These are phyloP conservation scores for Colletotrichum magnum DNA, from an alignment of 2,329 filamentous ascomycete species.

Conservation along the genomic window DNA sequence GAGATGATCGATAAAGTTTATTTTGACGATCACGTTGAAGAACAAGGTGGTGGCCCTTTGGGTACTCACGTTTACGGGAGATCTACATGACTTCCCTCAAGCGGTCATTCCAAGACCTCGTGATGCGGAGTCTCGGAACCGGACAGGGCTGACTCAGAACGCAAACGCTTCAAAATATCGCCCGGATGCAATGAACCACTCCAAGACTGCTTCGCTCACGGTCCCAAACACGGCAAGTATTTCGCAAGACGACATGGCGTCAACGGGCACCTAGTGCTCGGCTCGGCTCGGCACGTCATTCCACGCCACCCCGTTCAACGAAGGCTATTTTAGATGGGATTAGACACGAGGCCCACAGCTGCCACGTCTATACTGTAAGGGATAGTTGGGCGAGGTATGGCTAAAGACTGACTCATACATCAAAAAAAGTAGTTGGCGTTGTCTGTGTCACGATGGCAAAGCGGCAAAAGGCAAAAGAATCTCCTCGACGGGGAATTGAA, in stretches of 20 bases:
- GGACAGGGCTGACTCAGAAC: background rate
- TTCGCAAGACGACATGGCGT: slow-evolving; percentile 1
- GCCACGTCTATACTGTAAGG: too few relatives aligned
- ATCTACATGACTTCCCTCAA: slow-evolving; percentile 20
- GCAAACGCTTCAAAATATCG: slow-evolving; percentile 1
- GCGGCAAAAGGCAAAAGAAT: too few relatives aligned
- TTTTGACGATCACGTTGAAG: background rate
- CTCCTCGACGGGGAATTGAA: too few relatives aligned
- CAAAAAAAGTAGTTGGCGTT: too few relatives aligned
- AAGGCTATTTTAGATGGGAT: too few relatives aligned
- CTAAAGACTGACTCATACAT: too few relatives aligned
- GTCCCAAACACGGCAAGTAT: slow-evolving; percentile 2
- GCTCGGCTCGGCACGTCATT: slow-evolving; percentile 23
- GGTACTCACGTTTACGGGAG: slow-evolving; percentile 8
- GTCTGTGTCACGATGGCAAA: too few relatives aligned
- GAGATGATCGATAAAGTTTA: background rate
- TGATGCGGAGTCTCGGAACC: background rate
- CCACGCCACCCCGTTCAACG: background rate
- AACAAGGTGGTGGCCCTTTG: background rate
- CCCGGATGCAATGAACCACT: background rate
- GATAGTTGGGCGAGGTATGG: too few relatives aligned
- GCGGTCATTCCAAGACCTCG: slow-evolving; percentile 12
- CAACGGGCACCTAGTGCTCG: slow-evolving; percentile 16
- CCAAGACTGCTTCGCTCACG: background rate
- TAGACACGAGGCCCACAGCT: too few relatives aligned